Evolutionary conservation across 2,329 filamentous ascomycete species (phyloP), one percentile per base, ranked within the genome.

Genomic region (Talaromyces funiculosus): DNA sequence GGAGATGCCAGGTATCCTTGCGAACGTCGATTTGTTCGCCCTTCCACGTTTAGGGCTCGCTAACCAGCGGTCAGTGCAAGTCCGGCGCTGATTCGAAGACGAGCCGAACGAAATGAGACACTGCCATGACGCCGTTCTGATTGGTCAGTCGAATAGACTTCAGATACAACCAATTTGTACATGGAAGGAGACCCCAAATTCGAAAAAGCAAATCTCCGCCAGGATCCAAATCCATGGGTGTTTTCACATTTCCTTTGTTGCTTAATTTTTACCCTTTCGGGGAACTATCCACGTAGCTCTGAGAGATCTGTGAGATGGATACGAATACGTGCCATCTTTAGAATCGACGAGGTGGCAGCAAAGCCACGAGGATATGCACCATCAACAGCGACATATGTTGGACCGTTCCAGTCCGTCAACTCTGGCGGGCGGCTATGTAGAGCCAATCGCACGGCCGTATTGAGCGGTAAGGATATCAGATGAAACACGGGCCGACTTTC

Each of bases 31-130:
- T 31, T 49, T 31, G 24, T 31, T 49, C 20, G 12, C 24, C 22
- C 9, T 49, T 20, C 26, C 45, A 49, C 26, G 26, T 49, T 51
- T 20, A 51, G 45, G 45, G 29, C 26, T 43, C n/a, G 26, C 45
- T 61, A 62, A 61, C 59, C 59, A 69, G 73, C 62, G 77, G 69
- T 75, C 71, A 78, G 38, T 67, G 72, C 35, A 77, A 68, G 53
- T 74, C 74, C 35, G 10, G 4, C 29, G 47, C 29, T 51, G 47
- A 35, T 51, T 51, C 47, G 47, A 51, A 22, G 73, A n/a, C 76
- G 69, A 29, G 72, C 72, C 38, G 69, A 68, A 12, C 74, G 74
- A 53, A 26, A 57, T 61, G 38, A 54, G 57, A 43, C 47, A 51
- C 35, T 14, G 22, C 47, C 29, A 51, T 31, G 26, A 4, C 26